Evolutionary conservation across 345 rosid genomes (phyloP), one percentile per base, ranked within the genome.

Genomic region (Geranium brycei): DNA sequence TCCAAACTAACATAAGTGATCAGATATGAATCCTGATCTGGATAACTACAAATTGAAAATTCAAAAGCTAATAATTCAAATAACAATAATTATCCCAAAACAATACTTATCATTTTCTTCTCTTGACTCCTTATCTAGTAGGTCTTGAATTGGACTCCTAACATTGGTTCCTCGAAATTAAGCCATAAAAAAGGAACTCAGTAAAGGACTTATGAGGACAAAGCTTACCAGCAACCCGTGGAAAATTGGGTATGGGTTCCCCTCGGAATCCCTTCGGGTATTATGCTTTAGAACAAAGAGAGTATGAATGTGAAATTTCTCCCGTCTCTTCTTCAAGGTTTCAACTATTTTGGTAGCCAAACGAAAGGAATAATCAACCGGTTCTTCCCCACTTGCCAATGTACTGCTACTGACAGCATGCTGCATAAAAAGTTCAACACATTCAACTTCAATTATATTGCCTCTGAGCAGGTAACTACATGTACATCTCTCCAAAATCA

Each of bases 261-360:
- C 82, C 69, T 73, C 77, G 60, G 86, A 74, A 69, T 92, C 95
- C 68, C 60, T 30, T 79, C 70, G 81, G 66, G 98, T 92, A 70
- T 92, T 92, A 51, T 89, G 85, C 31, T 77, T 69, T 69, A 92
- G 92, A 76, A 89, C 80, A 68, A 73, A 80, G 51, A 92, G 78
- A 19, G 82, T 84, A 63, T 69, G 76, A 28, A 89, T 69, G 64
- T 85, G 87, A 74, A 89, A 89, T 17, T 74, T 86, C 74, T 89
- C 98, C 57, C 1, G 69, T 69, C 96, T 87, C 80, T 66, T 78
- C 68, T 68, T 78, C 72, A 92, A 60, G 61, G 83, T 69, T 63
- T 85, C 80, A 15, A 92, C 78, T 73, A 92, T 71, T 76, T 87
- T 89, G 73, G 73, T 59, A 74, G 95, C 87, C 74, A 89, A 61